Percentiles rank a stretch among this genome's conserved stretches.
Evolutionary conservation across 1,139 yeast species (phyloP).

Genomic region (Williopsis jadinii): DNA sequence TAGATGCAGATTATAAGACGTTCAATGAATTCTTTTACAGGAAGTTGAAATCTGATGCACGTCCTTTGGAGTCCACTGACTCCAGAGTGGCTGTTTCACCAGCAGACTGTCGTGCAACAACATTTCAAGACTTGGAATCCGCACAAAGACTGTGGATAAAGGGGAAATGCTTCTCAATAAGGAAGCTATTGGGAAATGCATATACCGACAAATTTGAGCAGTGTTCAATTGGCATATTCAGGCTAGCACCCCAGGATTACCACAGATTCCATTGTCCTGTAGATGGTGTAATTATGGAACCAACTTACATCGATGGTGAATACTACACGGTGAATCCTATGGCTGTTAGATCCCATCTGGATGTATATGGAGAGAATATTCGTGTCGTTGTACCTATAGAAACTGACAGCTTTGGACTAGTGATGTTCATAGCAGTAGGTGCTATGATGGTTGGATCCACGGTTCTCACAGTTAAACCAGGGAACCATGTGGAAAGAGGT

Average conservation of each 20-base stretch:
- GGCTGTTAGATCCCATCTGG: slow-evolving; percentile 85
- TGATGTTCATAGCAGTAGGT: slow-evolving; percentile 79
- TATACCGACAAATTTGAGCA: slow-evolving; percentile 31
- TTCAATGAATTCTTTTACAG: slow-evolving; percentile 91
- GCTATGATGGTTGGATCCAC: slow-evolving; percentile 99
- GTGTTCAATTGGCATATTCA: slow-evolving; percentile 68
- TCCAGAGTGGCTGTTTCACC: slow-evolving; percentile 59
- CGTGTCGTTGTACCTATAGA: slow-evolving; percentile 73
- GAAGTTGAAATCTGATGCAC: slow-evolving; percentile 60
- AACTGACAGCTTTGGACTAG: slow-evolving; percentile 66
- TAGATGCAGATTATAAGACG: slow-evolving; percentile 47
- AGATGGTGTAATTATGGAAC: slow-evolving; percentile 59
- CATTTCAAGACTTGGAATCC: slow-evolving; percentile 49
- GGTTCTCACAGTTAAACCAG: slow-evolving; percentile 59
- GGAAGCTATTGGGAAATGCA: slow-evolving; percentile 50
- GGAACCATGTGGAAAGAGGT: slow-evolving; percentile 53
- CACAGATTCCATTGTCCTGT: slow-evolving; percentile 92
- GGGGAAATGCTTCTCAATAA: slow-evolving; percentile 68
- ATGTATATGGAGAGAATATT: slow-evolving; percentile 90
- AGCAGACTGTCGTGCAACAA: slow-evolving; percentile 84
- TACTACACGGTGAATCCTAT: slow-evolving; percentile 96
- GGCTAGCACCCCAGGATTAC: slow-evolving; percentile 95
- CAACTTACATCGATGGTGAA: slow-evolving; percentile 73
- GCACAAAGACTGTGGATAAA: slow-evolving; percentile 89
- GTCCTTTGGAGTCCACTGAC: slow-evolving; percentile 58